Conservation (phyloP, 495 filamentous ascomycete species). For the Penicilliopsis zonata region DNA sequence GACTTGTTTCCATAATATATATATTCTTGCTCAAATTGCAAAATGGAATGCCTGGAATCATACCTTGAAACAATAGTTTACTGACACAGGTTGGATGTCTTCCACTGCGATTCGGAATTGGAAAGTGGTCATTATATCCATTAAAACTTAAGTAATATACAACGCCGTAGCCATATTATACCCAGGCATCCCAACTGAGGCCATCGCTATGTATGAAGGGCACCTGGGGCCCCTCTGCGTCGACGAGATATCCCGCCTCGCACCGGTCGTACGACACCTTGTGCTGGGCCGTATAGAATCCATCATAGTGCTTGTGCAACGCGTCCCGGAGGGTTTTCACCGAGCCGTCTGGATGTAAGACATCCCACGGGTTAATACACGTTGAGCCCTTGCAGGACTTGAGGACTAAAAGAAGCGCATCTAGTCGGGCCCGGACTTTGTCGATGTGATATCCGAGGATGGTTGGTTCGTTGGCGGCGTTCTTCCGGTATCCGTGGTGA, state of each 20-base stretch:
- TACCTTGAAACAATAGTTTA: too few relatives aligned
- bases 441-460: conserved; percentile 34
- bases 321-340: conserved; percentile 24
- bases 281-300: conserved; percentile 41
- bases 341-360: conserved; percentile 40
- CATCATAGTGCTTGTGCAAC: conserved; percentile 37
- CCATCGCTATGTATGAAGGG: conserved; percentile 18
- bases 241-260: conserved; percentile 46
- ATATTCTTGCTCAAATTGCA: too few relatives aligned
- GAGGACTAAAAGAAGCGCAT: conserved; percentile 49
- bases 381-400: conserved; percentile 49
- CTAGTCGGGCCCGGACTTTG: conserved; percentile 37
- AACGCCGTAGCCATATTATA: too few relatives aligned
- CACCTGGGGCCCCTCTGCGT: conserved; percentile 47
- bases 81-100: too few relatives aligned
- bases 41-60: too few relatives aligned
- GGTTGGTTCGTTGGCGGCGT: conserved; percentile 2
- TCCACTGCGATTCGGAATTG: too few relatives aligned
- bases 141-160: too few relatives aligned
- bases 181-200: conserved; percentile 21
- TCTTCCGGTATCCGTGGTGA: conserved; percentile 4
- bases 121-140: too few relatives aligned
- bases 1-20: too few relatives aligned
- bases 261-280: conserved; percentile 44
- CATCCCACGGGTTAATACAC: conserved; percentile 47